phyloP scores from a whole-genome alignment of 768 basidiomycete genomes.

The Lactifluus subvellereus region DNA sequence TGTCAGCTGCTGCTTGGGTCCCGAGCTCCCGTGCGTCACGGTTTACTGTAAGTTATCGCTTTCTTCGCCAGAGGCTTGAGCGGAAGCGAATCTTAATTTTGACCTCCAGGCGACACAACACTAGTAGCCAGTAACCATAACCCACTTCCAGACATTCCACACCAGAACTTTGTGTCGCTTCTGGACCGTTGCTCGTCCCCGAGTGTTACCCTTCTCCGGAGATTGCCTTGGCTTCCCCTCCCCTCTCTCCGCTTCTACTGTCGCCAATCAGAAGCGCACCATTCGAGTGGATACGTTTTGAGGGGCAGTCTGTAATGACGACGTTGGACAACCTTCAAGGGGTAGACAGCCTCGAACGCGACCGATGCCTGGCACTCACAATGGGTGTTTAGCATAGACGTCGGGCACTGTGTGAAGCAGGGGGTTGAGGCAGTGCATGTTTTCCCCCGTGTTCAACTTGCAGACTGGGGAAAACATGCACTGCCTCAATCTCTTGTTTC shows the following conservation, averaged over 20 bases:
- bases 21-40: no score
- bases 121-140: conserved; percentile 72
- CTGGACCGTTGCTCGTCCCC: conserved; percentile 73
- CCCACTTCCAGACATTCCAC: conserved; percentile 78
- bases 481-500: no score
- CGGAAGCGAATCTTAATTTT: background rate
- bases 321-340: conserved; percentile 74
- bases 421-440: conserved; percentile 69
- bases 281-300: conserved; percentile 84
- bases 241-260: conserved; percentile 19
- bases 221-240: conserved; percentile 25
- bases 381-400: conserved; percentile 76
- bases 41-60: conserved; percentile 24
- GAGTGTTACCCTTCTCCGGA: conserved; percentile 66
- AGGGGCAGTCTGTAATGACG: conserved; percentile 73
- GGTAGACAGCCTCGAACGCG: conserved; percentile 73
- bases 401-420: conserved; percentile 66
- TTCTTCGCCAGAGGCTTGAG: background rate
- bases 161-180: conserved; percentile 78
- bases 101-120: conserved; percentile 40
- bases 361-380: conserved; percentile 76
- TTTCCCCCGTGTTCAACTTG: background rate
- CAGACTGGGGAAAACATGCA: no score
- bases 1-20: conserved; percentile 84
- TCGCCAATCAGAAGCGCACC: conserved; percentile 52